Conservation (phyloP, 805 yeast genomes). For the Kuraishia ogatae region DNA sequence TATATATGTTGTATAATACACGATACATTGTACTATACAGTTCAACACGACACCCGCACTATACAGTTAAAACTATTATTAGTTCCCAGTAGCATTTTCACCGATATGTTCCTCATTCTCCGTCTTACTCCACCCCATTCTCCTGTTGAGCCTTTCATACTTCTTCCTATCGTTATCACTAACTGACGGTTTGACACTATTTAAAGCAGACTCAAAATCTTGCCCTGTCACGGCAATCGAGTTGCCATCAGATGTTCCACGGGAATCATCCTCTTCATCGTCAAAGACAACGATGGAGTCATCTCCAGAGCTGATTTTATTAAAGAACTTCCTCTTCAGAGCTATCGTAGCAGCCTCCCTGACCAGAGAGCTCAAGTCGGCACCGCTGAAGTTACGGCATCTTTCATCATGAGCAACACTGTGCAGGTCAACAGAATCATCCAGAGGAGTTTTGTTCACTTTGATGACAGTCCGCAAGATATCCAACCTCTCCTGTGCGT, state of each 20-base stretch:
- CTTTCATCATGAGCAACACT: constrained; percentile 65
- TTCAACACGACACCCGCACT: too few species aligned
- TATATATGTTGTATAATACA: too few species aligned
- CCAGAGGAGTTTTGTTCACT: constrained; percentile 70
- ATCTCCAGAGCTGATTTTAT: constrained; percentile 36
- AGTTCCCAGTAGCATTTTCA: neutral
- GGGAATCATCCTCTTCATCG: constrained; percentile 25
- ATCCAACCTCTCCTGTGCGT: constrained; percentile 67
- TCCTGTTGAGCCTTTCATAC: constrained; percentile 65
- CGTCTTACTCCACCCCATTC: constrained; percentile 61
- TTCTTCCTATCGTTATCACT: constrained; percentile 74
- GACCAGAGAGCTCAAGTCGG: constrained; percentile 85
- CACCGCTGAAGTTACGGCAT: constrained; percentile 90
- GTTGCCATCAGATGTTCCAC: constrained; percentile 15
- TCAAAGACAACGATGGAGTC: constrained; percentile 33
- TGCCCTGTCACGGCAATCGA: constrained; percentile 45
- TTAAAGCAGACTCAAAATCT: constrained; percentile 68
- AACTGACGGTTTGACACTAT: constrained; percentile 80
- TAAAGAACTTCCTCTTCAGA: constrained; percentile 64
- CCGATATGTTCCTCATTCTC: neutral
- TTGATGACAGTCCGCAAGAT: constrained; percentile 70
- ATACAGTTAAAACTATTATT: neutral
- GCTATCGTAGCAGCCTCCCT: constrained; percentile 93
- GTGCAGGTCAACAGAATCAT: constrained; percentile 48
- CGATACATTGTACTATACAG: too few species aligned